Evolutionary conservation across 108 stramenopile species (phyloP).

Genomic region (Skeletonema costatum): DNA sequence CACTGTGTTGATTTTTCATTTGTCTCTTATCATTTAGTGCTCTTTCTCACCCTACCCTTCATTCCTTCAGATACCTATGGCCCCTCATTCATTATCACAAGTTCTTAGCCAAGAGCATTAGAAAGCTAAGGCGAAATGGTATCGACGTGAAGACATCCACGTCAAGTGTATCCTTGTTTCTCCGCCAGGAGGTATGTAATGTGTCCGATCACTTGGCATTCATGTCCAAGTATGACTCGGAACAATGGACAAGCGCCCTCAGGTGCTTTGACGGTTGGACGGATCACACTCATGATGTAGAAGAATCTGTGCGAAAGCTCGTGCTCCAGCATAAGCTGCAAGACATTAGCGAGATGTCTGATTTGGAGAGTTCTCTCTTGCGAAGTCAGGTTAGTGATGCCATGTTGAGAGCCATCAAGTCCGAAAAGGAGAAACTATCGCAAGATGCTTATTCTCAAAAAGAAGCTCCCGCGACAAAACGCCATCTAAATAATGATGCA

Average conservation of each 20-base stretch:
- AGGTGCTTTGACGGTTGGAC: constrained; percentile 78
- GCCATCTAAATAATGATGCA: background rate
- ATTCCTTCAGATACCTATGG: constrained; percentile 78
- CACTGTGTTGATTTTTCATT: background rate
- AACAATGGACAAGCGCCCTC: constrained; percentile 81
- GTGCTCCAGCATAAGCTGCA: constrained; percentile 60
- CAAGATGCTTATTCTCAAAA: constrained; percentile 33
- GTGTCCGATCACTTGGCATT: constrained; percentile 87
- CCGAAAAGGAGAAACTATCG: constrained; percentile 65
- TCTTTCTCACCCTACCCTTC: background rate
- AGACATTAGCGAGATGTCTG: constrained; percentile 52
- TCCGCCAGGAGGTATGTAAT: constrained; percentile 87
- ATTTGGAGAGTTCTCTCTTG: constrained; percentile 70
- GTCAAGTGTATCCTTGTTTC: constrained; percentile 79
- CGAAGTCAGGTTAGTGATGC: constrained; percentile 76
- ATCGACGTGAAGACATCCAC: constrained; percentile 80
- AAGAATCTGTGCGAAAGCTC: constrained; percentile 46
- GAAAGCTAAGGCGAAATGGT: constrained; percentile 89
- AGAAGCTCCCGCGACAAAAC: constrained; percentile 6
- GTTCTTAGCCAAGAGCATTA: constrained; percentile 89
- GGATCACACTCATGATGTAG: constrained; percentile 40
- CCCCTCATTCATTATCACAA: constrained; percentile 93
- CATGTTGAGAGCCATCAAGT: constrained; percentile 74
- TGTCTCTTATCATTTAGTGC: background rate
- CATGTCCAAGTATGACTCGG: constrained; percentile 82